These are phyloP conservation scores for Aureobasidium melanogenum DNA, from an alignment of 2,329 filamentous ascomycete genomes.

Conservation along the genomic window DNA sequence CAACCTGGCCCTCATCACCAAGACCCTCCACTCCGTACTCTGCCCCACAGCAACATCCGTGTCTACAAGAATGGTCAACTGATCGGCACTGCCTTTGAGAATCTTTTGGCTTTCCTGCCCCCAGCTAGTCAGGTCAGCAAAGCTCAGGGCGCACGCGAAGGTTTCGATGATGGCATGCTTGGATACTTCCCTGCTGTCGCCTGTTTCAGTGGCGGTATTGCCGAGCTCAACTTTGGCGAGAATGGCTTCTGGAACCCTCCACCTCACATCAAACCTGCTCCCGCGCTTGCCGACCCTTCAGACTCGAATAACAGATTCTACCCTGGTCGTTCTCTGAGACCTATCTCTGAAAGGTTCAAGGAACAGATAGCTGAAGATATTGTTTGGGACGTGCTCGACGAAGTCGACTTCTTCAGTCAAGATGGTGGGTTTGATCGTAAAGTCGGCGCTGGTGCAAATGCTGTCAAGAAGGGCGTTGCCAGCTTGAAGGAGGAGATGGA, in stretches of 20 bases:
- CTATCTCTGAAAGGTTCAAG: slow-evolving; percentile 70
- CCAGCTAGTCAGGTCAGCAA: slow-evolving; percentile 70
- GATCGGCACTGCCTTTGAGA: slow-evolving; percentile 79
- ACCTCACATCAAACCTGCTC: slow-evolving; percentile 37
- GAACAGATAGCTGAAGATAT: slow-evolving; percentile 95
- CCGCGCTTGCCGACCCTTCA: not conserved
- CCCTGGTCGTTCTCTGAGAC: slow-evolving; percentile 35
- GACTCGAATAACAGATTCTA: not conserved
- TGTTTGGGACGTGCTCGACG: slow-evolving; percentile 86
- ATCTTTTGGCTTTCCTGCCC: slow-evolving; percentile 83
- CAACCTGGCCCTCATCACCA: slow-evolving; percentile 67
- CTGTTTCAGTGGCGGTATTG: slow-evolving; percentile 82
- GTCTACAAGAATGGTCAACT: slow-evolving; percentile 87
- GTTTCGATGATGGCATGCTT: slow-evolving; percentile 86
- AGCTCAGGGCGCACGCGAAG: slow-evolving; percentile 69
- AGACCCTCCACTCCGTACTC: slow-evolving; percentile 66
- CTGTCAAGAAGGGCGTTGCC: slow-evolving; percentile 15
- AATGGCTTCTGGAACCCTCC: slow-evolving; percentile 80
- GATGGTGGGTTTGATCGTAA: slow-evolving; percentile 42
- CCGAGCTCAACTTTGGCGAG: slow-evolving; percentile 88
- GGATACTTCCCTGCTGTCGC: slow-evolving; percentile 94
- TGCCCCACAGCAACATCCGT: slow-evolving; percentile 78
- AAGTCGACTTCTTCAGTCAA: slow-evolving; percentile 81
- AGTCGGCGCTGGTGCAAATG: slow-evolving; percentile 18
- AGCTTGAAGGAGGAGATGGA: slow-evolving; percentile 16